A percentile compares a stretch with the other conserved stretches of the same genome.
phyloP scores from a whole-genome alignment of 108 stramenopile species.

The Skeletonema marinoi region DNA sequence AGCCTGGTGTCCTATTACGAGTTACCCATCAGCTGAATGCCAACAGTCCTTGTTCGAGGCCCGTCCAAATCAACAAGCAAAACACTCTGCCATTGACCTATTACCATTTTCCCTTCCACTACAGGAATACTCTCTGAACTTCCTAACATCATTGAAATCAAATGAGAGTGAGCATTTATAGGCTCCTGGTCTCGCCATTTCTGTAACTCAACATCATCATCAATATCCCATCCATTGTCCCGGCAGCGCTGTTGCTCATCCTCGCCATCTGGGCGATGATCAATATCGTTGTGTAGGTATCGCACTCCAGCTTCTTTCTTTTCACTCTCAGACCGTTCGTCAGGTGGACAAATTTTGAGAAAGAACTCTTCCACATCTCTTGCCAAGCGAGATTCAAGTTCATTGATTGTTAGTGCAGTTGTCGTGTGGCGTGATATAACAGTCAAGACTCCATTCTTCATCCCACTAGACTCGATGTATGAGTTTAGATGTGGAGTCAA shows the following conservation, averaged over 20 bases:
- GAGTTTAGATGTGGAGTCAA: conserved; percentile 67
- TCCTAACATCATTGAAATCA: conserved; percentile 81
- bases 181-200: conserved; percentile 89
- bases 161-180: conserved; percentile 90
- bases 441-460: conserved; percentile 68
- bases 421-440: conserved; percentile 87
- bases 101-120: conserved; percentile 76
- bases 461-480: conserved; percentile 54
- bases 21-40: conserved; percentile 84
- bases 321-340: conserved; percentile 60
- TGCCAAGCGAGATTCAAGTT: conserved; percentile 77
- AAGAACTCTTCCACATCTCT: conserved; percentile 70
- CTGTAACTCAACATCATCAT: conserved; percentile 58
- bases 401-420: conserved; percentile 87
- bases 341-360: conserved; percentile 71
- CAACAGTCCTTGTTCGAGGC: conserved; percentile 77
- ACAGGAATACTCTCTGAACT: conserved; percentile 83
- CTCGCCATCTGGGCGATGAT: conserved; percentile 74
- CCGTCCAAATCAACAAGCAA: conserved; percentile 87
- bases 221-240: conserved; percentile 89
- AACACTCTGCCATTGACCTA: conserved; percentile 88
- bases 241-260: conserved; percentile 84
- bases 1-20: no score
- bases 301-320: conserved; percentile 31
- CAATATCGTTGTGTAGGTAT: conserved; percentile 87